Conservation (phyloP, 345 rosid species). For the Corchorus capsularis region DNA sequence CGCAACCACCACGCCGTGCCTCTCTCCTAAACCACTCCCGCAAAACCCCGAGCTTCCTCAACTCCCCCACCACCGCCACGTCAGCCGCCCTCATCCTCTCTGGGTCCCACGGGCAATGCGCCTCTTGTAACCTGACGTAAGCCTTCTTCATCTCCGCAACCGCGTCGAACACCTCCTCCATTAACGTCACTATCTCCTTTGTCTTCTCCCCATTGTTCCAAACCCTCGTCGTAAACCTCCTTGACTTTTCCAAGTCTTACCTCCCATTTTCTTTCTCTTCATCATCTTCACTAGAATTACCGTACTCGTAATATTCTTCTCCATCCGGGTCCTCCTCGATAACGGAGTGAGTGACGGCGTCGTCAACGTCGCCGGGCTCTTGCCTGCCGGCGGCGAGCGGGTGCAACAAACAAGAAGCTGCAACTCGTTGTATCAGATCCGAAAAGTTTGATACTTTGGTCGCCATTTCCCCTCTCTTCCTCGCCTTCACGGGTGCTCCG, state of each 20-base stretch:
- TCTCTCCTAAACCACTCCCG: slow-evolving; percentile 76
- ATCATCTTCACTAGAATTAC: slow-evolving; percentile 29
- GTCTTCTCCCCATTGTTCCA: slow-evolving; percentile 35
- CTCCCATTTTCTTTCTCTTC: slow-evolving; percentile 37
- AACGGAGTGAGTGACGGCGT: slow-evolving; percentile 9
- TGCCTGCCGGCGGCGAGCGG: slow-evolving; percentile 73
- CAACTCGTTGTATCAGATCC: slow-evolving; percentile 83
- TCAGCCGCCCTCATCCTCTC: slow-evolving; percentile 89
- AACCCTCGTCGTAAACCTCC: slow-evolving; percentile 15
- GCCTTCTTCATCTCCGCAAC: slow-evolving; percentile 73
- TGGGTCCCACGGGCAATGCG: slow-evolving; percentile 97
- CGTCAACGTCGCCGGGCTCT: slow-evolving; percentile 34
- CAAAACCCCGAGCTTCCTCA: slow-evolving; percentile 65
- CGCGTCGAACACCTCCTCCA: slow-evolving; percentile 78
- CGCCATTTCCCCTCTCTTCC: slow-evolving; percentile 63
- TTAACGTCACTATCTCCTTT: slow-evolving; percentile 58
- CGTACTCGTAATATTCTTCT: slow-evolving; percentile 36
- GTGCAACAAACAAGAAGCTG: slow-evolving; percentile 87
- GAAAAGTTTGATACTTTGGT: slow-evolving; percentile 77
- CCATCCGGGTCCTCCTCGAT: slow-evolving; percentile 26
- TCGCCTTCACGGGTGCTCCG: slow-evolving; percentile 41
- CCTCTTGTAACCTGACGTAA: slow-evolving; percentile 74
- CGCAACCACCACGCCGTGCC: slow-evolving; percentile 34
- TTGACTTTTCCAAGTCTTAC: slow-evolving; percentile 26
- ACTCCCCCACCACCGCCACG: slow-evolving; percentile 74